Evolutionary conservation across 2,329 filamentous ascomycete species (phyloP), one percentile per base, ranked within the genome.

Genomic region (Moelleriella libera): DNA sequence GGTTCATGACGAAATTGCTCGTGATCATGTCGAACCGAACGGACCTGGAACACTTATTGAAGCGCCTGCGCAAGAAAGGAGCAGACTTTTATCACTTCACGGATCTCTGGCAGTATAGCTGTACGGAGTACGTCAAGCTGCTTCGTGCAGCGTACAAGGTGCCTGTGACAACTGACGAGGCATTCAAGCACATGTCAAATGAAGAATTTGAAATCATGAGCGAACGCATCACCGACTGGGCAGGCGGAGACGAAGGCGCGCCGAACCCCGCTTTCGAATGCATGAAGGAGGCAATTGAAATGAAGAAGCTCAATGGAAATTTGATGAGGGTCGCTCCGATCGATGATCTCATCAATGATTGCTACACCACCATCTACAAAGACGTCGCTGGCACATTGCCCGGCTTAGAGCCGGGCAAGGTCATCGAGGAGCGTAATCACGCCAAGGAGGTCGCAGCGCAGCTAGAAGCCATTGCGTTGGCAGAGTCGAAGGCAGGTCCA

Each of bases 271-370:
- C 71, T 1, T 67, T 80, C 45, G 66, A 64, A 44, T 77, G 75
- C 48, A 68, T 80, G 62, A 77, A 73, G 56, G 76, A 80, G 44
- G 67, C 70, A 0, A 71, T 78, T 8, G 76, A 80, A 51, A 54
- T 79, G 41, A 80, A 80, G 60, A 80, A 79, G 60, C 75, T 96
- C 43, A 98, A 98, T 59, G 82, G 83, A 41, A 84, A 83, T 44
- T 72, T 95, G 6, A 92, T 94, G 76, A 96, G 95, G 63, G 77
- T 83, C 1, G 77, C 80, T 0, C 74, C 82, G 8, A 90, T 97
- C 43, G 92, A 98, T 57, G 92, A 98, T 58, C 74, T 97, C n/a
- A 85, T 96, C 53, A 85, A 83, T 28, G 92, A 98, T 63, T 82
- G 85, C 45, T 98, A 95, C 63, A 84, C 86, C 1, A 74, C 80